phyloP scores from a whole-genome alignment of 495 filamentous ascomycete genomes.

The Hypoxylon subgilvum region DNA sequence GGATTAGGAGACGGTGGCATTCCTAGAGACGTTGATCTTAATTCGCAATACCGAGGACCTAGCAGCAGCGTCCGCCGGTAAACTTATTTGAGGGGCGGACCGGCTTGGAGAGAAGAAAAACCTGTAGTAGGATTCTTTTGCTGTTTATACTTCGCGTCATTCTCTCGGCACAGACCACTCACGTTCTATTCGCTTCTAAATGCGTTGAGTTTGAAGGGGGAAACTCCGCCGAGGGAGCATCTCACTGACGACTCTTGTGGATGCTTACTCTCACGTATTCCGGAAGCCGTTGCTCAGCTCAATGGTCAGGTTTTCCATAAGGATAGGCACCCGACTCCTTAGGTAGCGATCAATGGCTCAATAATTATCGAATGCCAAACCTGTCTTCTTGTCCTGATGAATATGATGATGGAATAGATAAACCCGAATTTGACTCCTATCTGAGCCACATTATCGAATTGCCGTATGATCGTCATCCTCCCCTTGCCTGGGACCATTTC shows the following conservation, averaged over 20 bases:
- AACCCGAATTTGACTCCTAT: too few species aligned
- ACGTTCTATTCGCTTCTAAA: slow-evolving; percentile 33
- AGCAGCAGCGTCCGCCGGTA: slow-evolving; percentile 25
- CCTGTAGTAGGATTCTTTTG: slow-evolving; percentile 31
- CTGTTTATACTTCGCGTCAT: slow-evolving; percentile 43
- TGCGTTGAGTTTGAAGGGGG: slow-evolving; percentile 41
- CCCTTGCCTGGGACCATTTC: too few species aligned
- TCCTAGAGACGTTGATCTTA: slow-evolving; percentile 20
- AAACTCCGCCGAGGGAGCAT: slow-evolving; percentile 28
- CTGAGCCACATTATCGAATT: too few species aligned
- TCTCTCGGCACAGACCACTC: slow-evolving; percentile 35
- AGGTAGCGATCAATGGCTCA: slow-evolving; percentile 42
- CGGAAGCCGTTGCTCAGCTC: slow-evolving; percentile 31
- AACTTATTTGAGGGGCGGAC: slow-evolving; percentile 30
- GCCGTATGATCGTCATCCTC: too few species aligned
- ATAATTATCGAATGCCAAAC: slow-evolving; percentile 10
- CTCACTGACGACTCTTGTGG: slow-evolving; percentile 45
- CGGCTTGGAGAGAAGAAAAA: slow-evolving; percentile 36
- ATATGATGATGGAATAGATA: too few species aligned
- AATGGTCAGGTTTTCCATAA: slow-evolving; percentile 12
- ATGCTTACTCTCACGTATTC: slow-evolving; percentile 32
- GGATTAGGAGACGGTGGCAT: slow-evolving; percentile 21
- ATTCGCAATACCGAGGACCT: slow-evolving; percentile 30
- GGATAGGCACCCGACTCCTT: slow-evolving; percentile 21
- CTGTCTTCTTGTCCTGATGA: not conserved